Base-by-base conservation (phyloP, 1,284 basidiomycete genomes). In the Dichomitus squalens region DNA sequence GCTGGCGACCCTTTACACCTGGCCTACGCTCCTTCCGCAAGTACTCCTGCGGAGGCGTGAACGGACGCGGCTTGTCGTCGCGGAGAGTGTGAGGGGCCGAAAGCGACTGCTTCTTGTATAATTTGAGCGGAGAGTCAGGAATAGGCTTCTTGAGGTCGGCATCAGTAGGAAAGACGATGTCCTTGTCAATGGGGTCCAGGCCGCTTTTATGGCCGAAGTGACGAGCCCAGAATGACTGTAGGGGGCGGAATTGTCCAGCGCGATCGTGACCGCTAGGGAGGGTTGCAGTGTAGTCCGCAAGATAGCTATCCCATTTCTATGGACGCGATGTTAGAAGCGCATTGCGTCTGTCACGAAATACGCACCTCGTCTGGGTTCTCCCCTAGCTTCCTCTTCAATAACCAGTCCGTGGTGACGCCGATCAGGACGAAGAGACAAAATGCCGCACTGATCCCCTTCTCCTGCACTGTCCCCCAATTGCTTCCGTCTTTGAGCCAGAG, bases 271-370 rank as follows among this genome's bases (percentile, higher is more conserved):
- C 60, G 55, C 70, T 72, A 7, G 77, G 77, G 16, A 87, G 77
- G 51, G 77, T 78, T 7, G 79, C 67, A 4, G 81, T 73, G 59
- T 87, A 88, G 31, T 81, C 77, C 3, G 84, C 79, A 16, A 90
- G 80, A 60, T 86, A 88, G 16, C 72, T 74, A 64, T 89, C 85
- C 87, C 87, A 90, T 75, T 85, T 85, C 85, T 87, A 61, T 18
- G 33, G 35, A 18, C 20, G 48, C 39, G 20, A 51, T 39, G 29
- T 56, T 36, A 36, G 52, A 16, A 16, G 16, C n/a, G 43, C 43
- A 12, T 44, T 14, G 14, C 27, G 38, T 36, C 27, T 31, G 20
- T 21, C 7, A n/a, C 27, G 20, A 18, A 39, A 56, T 11, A 70
- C 74, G 18, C 60, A 85, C 85, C 80, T 88, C 79, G 62, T 88